A percentile compares a stretch with the other conserved stretches of the same genome.
Evolutionary conservation across 768 basidiomycete species (phyloP).

Genomic region (Paxillus ammoniavirescens): DNA sequence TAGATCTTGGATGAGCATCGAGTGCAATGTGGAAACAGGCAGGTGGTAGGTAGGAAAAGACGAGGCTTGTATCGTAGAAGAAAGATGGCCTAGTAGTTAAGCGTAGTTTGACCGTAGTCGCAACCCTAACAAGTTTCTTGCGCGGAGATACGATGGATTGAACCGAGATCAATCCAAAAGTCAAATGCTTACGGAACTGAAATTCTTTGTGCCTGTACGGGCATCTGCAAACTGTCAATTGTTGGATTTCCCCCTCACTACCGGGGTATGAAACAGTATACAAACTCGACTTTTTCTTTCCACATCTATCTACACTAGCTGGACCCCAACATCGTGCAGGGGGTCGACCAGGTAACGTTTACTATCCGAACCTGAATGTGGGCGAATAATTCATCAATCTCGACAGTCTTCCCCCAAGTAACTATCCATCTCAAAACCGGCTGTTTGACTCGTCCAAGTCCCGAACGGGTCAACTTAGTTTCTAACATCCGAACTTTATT

Average conservation of each 20-base stretch:
- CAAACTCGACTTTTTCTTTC: no score
- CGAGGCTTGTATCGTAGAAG: no score
- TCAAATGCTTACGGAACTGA: conserved; percentile 29
- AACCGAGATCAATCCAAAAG: conserved; percentile 34
- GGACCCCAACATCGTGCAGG: no score
- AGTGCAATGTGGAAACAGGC: no score
- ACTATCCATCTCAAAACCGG: conserved; percentile 10
- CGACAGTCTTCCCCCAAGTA: neutral
- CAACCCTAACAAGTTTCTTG: conserved; percentile 2
- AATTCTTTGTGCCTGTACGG: conserved; percentile 22
- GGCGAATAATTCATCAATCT: conserved; percentile 4
- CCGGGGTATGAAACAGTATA: no score
- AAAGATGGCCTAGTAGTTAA: no score
- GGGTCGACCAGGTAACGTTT: conserved; percentile 24
- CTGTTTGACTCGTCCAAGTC: conserved; percentile 17
- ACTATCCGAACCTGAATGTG: conserved; percentile 25
- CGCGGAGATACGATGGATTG: conserved; percentile 29
- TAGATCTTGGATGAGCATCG: neutral
- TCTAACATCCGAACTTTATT: conserved; percentile 30
- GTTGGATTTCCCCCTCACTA: conserved; percentile 6
- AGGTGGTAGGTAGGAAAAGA: no score
- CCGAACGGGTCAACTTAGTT: conserved; percentile 25
- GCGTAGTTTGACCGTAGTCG: no score
- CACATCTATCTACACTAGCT: no score
- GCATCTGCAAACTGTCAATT: neutral